Base-by-base conservation (phyloP, 2,329 filamentous ascomycete species). In the Trichoderma citrinoviride region DNA sequence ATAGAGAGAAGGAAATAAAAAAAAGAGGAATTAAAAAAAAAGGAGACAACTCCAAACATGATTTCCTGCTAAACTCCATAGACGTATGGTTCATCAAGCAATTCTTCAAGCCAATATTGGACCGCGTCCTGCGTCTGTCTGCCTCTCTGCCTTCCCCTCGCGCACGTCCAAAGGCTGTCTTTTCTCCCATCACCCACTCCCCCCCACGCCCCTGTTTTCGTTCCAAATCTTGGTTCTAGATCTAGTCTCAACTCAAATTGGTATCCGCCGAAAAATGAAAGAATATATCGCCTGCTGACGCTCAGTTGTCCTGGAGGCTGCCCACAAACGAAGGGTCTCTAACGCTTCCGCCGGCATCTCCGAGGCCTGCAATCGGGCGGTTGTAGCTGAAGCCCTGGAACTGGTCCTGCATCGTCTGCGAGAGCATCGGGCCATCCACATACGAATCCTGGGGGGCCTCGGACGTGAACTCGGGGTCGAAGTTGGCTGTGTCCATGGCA, bases 361-460 rank as follows among this genome's bases (percentile, higher is more conserved):
- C 93, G 41, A 97, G 85, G 58, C 94, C 94, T 65, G 93, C 93
- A 70, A 98, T 93, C 21, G 94, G 95, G 66, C 95, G 87, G 80
- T 97, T 98, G 83, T 98, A 98, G 68, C 91, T 96, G 89, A 96
- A 99, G 66, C 95, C 95, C 44, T 89, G 87, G 76, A 99, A 99
- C 74, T 97, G 93, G 77, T 96, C 88, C 80, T 99, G 95, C 88
- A 94, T 92, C 23, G 93, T 97, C 78, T 95, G 87, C n/a, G 93
- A 97, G 44, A 99, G 85, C 74, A 92, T 84, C 0, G 92, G 91
- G 0, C 93, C 94, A 29, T 98, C 95, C 21, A 98, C 95, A 71
- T 90, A 95, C 2, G 93, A 97, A 77, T 99, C 95, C 67, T 92
- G 89, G 0, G 95, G 93, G 6, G 89, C 87, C 80, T 99, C 94